Evolutionary conservation across 306 rosid genomes (phyloP), one percentile per base, ranked within the genome.

Genomic region (Begonia loranthoides): DNA sequence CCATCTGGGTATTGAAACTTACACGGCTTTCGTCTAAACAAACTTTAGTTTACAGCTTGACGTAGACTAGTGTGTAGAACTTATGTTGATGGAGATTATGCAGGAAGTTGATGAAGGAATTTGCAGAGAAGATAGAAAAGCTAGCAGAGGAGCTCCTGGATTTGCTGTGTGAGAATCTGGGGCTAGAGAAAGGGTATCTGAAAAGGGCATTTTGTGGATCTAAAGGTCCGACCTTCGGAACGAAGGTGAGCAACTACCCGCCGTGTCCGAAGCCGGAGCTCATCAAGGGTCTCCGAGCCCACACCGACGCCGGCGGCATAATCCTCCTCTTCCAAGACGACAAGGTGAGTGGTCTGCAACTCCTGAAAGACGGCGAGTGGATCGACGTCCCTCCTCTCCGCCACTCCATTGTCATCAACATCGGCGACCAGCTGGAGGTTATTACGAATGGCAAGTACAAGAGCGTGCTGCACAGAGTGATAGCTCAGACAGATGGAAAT

Each of bases 341-440:
- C 72, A 81, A 79, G 69, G 95, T 88, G 59, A 79, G 95, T 57
- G 97, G 95, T 47, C 84, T 88, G 0, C 97, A 88, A 59, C 71
- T 88, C 1, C 93, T 84, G 47, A 88, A 84, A 53, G 93, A 84
- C 21, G 96, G 63, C 9, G 34, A 69, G 15, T 88, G 97, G 97
- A 51, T 88, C 6, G 89, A 81, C 63, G 97, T 88, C 8, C 97
- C 97, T 10, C 97, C 93, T 3, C 67, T 88, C 80, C 93, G 77
- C 58, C 97, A 88, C 63, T 82, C 97, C 50, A 69, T 88, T 43
- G 95, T 88, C 3, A 57, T 88, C 51, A 88, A 88, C 76, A 66
- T 88, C 6, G 95, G 97, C 8, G 97, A 88, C 66, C 97, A 88
- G 10, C 79, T 88, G 34, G 97, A 88, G 95, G 97, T 83, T 65